These are phyloP conservation scores for Penicillium frequentans DNA, from an alignment of 2,329 filamentous ascomycete species.

Conservation along the genomic window DNA sequence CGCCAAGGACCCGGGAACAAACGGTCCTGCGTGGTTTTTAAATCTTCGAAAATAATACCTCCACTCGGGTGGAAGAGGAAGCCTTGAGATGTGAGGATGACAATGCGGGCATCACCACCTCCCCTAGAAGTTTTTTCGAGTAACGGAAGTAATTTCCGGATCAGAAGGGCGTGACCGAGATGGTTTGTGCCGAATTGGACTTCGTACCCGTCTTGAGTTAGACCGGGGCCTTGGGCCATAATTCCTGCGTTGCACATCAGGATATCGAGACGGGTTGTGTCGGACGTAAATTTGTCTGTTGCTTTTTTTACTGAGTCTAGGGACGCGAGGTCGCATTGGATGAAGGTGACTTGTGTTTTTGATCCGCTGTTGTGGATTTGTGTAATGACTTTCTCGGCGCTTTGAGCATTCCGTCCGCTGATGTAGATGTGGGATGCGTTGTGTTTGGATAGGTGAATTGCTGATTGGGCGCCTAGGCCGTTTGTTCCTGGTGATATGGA, in stretches of 20 bases:
- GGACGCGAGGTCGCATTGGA: slow-evolving; percentile 49
- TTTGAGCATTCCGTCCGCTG: slow-evolving; percentile 9
- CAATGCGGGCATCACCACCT: slow-evolving; percentile 23
- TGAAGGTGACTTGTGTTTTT: slow-evolving; percentile 30
- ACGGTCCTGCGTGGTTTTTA: slow-evolving; percentile 12
- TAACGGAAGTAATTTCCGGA: slow-evolving; percentile 38
- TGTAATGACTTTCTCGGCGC: slow-evolving; percentile 28
- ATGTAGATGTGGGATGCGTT: slow-evolving; percentile 31
- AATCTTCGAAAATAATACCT: slow-evolving; percentile 15
- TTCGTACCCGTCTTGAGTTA: slow-evolving; percentile 51
- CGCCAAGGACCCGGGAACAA: slow-evolving; percentile 27
- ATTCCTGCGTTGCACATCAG: slow-evolving; percentile 50
- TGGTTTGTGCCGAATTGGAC: slow-evolving; percentile 53
- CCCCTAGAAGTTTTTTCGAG: neutral
- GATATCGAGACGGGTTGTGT: slow-evolving; percentile 44
- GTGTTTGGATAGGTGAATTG: slow-evolving; percentile 43
- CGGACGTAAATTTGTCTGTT: slow-evolving; percentile 37
- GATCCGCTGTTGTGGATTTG: slow-evolving; percentile 34
- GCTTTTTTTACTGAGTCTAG: slow-evolving; percentile 46
- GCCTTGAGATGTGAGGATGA: slow-evolving; percentile 23
- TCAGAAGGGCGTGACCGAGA: slow-evolving; percentile 50
- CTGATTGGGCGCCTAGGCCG: slow-evolving; percentile 46
- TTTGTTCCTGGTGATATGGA: slow-evolving; percentile 45
- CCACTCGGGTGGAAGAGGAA: slow-evolving; percentile 8
- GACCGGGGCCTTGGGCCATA: slow-evolving; percentile 40